Evolutionary conservation across 2,329 filamentous ascomycete species (phyloP).

Genomic region (Claviceps paspali): DNA sequence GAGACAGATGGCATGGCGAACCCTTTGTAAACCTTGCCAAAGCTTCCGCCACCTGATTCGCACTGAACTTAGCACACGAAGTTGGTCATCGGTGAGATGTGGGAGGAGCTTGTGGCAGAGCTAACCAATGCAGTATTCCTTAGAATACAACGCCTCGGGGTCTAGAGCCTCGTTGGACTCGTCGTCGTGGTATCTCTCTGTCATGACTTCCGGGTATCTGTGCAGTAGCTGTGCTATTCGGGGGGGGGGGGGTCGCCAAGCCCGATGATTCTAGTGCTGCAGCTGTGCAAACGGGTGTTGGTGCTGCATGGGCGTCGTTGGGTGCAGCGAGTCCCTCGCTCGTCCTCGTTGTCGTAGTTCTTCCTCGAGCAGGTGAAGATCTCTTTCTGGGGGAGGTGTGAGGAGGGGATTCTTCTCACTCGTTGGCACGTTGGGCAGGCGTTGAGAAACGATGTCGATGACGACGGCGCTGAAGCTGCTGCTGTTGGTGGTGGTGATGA

Average conservation of each 20-base stretch:
- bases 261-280: background rate
- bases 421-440: background rate
- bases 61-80: slow-evolving; percentile 13
- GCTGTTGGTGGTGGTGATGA: background rate
- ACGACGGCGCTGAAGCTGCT: background rate
- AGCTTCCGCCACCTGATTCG: slow-evolving; percentile 72
- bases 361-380: no score
- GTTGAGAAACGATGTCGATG: background rate
- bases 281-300: background rate
- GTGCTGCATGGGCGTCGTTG: background rate
- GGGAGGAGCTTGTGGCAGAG: slow-evolving; percentile 6
- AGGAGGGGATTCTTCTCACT: background rate
- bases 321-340: background rate
- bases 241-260: background rate
- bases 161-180: slow-evolving; percentile 45
- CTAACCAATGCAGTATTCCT: slow-evolving; percentile 76
- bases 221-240: background rate
- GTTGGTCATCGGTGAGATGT: no score
- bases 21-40: slow-evolving; percentile 98
- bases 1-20: slow-evolving; percentile 20
- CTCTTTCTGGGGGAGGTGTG: no score
- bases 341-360: background rate
- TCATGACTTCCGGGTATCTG: slow-evolving; percentile 20
- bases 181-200: slow-evolving; percentile 31
- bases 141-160: slow-evolving; percentile 84